Conservation (phyloP, 768 basidiomycete species). For the Agaricus subrufescens region DNA sequence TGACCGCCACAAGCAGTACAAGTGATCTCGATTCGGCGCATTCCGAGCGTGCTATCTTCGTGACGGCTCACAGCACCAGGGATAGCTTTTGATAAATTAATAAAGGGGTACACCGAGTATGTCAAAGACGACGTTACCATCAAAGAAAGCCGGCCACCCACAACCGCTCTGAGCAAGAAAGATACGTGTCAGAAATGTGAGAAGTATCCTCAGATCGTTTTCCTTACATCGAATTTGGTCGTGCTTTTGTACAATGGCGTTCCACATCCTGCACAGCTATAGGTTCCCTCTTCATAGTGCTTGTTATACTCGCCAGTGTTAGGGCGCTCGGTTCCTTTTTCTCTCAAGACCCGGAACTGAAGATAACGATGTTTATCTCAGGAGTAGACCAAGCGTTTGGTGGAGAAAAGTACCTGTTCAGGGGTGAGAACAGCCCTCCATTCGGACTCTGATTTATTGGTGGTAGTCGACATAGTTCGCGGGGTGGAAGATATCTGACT, state of each 20-base stretch:
- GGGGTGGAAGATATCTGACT: background rate
- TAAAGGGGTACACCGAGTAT: too few species aligned
- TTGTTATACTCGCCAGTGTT: conserved; percentile 82
- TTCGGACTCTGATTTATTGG: conserved; percentile 63
- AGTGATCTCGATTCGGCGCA: conserved; percentile 78
- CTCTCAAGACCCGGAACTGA: conserved; percentile 79
- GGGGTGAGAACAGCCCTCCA: conserved; percentile 80
- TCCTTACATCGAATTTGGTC: conserved; percentile 73
- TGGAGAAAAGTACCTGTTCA: conserved; percentile 60
- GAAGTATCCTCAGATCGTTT: background rate
- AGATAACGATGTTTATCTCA: background rate
- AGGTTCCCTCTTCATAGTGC: conserved; percentile 59
- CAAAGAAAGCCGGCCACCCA: conserved; percentile 98
- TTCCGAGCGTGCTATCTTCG: conserved; percentile 64
- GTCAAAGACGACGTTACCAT: conserved; percentile 40
- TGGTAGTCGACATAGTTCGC: conserved; percentile 31
- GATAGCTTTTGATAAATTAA: conserved; percentile 46
- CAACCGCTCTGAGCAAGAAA: conserved; percentile 59
- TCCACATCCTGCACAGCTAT: conserved; percentile 74
- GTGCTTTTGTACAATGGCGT: conserved; percentile 83
- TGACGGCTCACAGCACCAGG: conserved; percentile 84
- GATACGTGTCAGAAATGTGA: too few species aligned
- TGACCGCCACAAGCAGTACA: conserved; percentile 92
- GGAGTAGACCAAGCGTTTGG: background rate
- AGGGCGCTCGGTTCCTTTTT: conserved; percentile 83